Base-by-base conservation (phyloP, 805 yeast species). In the Wickerhamiella sergipiensis region DNA sequence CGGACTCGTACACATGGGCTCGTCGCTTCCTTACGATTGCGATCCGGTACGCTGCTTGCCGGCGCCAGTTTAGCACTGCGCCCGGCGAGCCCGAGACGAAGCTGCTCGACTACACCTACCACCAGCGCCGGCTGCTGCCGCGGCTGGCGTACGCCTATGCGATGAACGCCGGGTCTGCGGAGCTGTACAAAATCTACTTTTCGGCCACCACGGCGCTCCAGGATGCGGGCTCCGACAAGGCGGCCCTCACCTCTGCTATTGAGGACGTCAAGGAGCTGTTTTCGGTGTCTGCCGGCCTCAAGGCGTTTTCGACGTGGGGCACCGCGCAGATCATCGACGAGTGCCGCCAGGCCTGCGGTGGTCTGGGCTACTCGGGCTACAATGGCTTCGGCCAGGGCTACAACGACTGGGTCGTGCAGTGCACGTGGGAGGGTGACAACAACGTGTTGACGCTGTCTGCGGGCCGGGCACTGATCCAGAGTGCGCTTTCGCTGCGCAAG, bases 401-500 rank as follows among this genome's bases (percentile, higher is more conserved):
- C 70, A 75, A 76, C 53, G 95, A 86, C 64, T 87, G 92, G 84
- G 92, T 83, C 15, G 95, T 86, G 38, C 95, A 86, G 68, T 85
- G 94, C 67, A 86, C 95, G 17, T 86, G 95, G 95, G 95, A 86
- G 71, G 95, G 95, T 66, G 95, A 86, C 67, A 86, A 86, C 70
- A 85, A 79, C 61, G 83, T 86, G 43, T 72, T 86, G 57, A 82
- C 85, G 3, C 78, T 84, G 66, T 80, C 84, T 46, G 78, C 84
- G 52, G 95, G 94, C 51, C 78, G 87, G 65, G 79, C 87, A 23
- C 70, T 79, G 22, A 67, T 79, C 52, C 81, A 76, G 64, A 67
- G 69, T 49, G 70, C 71, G 24, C 61, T 67, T 47, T 58, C 58
- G 6, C 55, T 68, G 24, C 64, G 67, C 48, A 65, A 69, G 48